Conservation (phyloP, 2,329 filamentous ascomycete genomes). For the Paracoccidioides lutzii region DNA sequence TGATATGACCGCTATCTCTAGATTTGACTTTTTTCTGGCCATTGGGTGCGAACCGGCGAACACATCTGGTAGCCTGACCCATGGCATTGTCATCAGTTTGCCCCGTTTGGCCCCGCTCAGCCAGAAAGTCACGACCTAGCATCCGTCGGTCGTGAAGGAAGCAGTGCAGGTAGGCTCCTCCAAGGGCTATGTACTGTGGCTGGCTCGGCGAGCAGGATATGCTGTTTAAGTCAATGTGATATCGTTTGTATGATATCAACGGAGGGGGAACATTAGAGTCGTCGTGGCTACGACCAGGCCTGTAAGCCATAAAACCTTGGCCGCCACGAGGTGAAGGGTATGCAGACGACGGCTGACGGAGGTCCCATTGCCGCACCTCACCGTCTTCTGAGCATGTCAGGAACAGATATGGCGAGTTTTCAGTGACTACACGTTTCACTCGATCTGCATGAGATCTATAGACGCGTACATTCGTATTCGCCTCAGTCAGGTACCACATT, state of each 20-base stretch:
- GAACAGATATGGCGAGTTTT: constrained; percentile 55
- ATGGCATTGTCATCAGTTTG: constrained; percentile 42
- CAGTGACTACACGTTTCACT: constrained; percentile 57
- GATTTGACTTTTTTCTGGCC: constrained; percentile 37
- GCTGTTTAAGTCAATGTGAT: constrained; percentile 51
- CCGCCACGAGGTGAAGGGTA: constrained; percentile 42
- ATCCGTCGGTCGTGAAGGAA: constrained; percentile 58
- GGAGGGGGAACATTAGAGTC: constrained; percentile 46
- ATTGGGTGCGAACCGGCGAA: constrained; percentile 51
- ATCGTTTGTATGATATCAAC: constrained; percentile 53
- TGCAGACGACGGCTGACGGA: constrained; percentile 50
- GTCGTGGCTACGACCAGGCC: constrained; percentile 30
- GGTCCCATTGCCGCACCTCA: constrained; percentile 56
- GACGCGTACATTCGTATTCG: constrained; percentile 48
- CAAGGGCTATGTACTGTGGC: constrained; percentile 56
- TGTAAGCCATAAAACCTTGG: constrained; percentile 32
- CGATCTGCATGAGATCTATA: constrained; percentile 53
- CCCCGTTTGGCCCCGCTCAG: constrained; percentile 39
- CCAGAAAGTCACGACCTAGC: constrained; percentile 46
- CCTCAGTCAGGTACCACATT: constrained; percentile 42
- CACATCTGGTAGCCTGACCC: constrained; percentile 49
- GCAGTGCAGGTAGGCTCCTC: constrained; percentile 55
- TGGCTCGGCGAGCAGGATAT: constrained; percentile 56
- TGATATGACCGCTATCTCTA: constrained; percentile 51
- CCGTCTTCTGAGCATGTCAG: constrained; percentile 58